Evolutionary conservation across 306 rosid species (phyloP).

Genomic region (Gillenia trifoliata): DNA sequence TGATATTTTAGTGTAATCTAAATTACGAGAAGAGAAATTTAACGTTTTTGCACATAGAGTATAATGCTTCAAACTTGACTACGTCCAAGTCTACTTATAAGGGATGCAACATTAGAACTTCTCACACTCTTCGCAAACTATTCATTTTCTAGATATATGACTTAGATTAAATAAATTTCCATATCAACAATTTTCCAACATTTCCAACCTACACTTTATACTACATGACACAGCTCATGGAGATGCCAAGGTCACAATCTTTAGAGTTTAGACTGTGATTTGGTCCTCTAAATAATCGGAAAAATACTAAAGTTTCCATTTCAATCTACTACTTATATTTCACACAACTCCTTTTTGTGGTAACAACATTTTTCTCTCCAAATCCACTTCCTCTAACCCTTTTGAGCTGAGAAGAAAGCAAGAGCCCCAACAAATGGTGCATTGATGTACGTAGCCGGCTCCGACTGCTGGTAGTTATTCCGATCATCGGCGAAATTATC

Average conservation of each 20-base stretch:
- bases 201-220: background rate
- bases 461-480: slow-evolving; percentile 72
- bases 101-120: too few relatives aligned
- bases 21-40: too few relatives aligned
- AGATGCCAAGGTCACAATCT: background rate
- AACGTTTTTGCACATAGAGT: too few relatives aligned
- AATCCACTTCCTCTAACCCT: background rate
- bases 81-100: too few relatives aligned
- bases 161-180: background rate
- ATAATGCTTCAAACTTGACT: too few relatives aligned
- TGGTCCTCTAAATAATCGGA: background rate
- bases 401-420: slow-evolving; percentile 45
- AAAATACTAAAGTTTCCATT: background rate
- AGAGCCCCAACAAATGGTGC: slow-evolving; percentile 81
- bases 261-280: background rate
- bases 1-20: too few relatives aligned
- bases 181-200: background rate
- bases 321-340: background rate
- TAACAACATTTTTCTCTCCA: background rate
- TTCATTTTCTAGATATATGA: background rate
- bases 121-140: background rate
- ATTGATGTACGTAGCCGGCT: slow-evolving; percentile 88
- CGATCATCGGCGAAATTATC: slow-evolving; percentile 72
- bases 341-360: background rate
- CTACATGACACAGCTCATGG: background rate